Percentiles rank a stretch among this genome's conserved stretches.
Conservation (phyloP, 257 asterid species). For the Solanum gandarillasii region DNA sequence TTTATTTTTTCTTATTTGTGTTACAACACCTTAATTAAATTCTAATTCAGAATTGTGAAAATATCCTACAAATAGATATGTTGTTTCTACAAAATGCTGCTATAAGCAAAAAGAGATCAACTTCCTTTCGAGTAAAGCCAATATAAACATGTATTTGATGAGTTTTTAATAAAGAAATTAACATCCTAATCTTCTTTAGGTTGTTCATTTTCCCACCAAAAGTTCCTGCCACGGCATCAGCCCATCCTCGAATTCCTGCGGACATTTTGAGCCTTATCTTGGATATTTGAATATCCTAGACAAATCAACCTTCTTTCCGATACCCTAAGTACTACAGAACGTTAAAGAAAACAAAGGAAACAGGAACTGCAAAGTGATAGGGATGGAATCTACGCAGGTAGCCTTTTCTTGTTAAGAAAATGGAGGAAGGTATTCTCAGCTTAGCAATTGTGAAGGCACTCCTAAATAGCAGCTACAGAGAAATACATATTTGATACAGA, state of each 20-base stretch:
- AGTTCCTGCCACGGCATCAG: not conserved
- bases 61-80: not conserved
- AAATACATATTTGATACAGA: not conserved
- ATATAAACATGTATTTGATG: not conserved
- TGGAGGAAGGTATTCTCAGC: not conserved
- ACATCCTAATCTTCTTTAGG: not conserved
- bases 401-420: not conserved
- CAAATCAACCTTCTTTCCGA: not conserved
- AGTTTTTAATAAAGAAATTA: not conserved
- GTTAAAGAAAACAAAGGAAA: not conserved
- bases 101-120: not conserved
- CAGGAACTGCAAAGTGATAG: not conserved
- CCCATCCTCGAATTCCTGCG: not conserved
- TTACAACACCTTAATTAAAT: not conserved
- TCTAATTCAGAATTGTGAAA: not conserved
- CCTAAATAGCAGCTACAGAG: not conserved
- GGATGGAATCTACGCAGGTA: not conserved
- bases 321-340: not conserved
- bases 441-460: not conserved
- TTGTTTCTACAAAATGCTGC: not conserved
- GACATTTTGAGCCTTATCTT: not conserved
- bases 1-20: not conserved
- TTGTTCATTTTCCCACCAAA: not conserved
- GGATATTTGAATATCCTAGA: not conserved
- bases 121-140: not conserved